Evolutionary conservation across 805 yeast species (phyloP), one percentile per base, ranked within the genome.

Genomic region (Geotrichum ghanense): DNA sequence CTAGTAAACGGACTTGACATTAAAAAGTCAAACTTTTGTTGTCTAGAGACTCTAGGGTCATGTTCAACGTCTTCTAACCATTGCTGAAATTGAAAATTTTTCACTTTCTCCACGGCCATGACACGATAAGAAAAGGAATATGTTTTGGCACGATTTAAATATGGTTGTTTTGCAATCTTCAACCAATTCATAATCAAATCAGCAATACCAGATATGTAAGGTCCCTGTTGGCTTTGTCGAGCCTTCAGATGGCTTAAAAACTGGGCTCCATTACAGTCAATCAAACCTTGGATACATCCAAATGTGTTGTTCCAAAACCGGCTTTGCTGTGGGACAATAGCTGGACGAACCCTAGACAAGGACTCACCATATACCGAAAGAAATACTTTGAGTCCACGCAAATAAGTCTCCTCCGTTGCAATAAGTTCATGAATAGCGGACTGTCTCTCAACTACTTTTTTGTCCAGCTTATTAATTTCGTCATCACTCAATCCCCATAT

Each of bases 361-460:
- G 68, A 60, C 20, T 65, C 66, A 1, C 83, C 81, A 50, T 74
- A 78, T 5, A 75, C 73, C 27, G 74, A 75, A 2, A 82, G 67
- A 45, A 84, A 81, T 2, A 81, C 76, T 50, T 72, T 71, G 1
- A 88, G 81, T 56, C 85, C 73, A 43, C 75, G 78, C 21, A 84
- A 72, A 45, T 81, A 82, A 16, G 77, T 72, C 54, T 81, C 85
- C 53, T 85, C 95, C 42, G 78, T 74, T 47, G 78, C 70, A 23
- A 86, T 75, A 43, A 85, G 65, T 58, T 86, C 95, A 62, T 82
- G 87, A 3, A 84, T 73, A 48, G 80, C 78, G 47, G 85, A 80
- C 59, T 86, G 95, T 31, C 78, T 70, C 55, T 76, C 77, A n/a
- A 78, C 68, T 46, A 77, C 75, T 9, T 63, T 48, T 40, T 48